Base-by-base conservation (phyloP, 768 basidiomycete species). In the Lentinula detonsa region DNA sequence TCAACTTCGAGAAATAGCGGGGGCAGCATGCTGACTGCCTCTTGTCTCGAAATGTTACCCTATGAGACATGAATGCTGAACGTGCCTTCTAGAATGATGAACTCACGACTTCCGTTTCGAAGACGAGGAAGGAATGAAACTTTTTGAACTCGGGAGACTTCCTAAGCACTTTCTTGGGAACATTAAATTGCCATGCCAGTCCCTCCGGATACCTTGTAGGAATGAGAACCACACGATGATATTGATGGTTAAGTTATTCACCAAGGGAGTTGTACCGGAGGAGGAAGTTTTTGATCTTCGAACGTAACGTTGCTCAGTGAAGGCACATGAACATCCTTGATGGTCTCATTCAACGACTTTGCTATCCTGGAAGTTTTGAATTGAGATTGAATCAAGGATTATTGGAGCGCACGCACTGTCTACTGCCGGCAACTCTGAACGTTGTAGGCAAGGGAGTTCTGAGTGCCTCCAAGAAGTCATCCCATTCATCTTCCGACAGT, bases 1-100 rank as follows among this genome's bases (percentile, higher is more conserved):
- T 92, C 80, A n/a, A 98, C 93, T 59, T 94, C 91, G 37, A 99
- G 83, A 66, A 98, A 87, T 2, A 99, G 82, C 0, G 97, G 96
- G 5, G 97, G 97, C n/a, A 99, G 78, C 97, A 99, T 99, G 71
- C 93, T 96, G 61, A 99, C 97, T 16, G 93, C 95, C 73, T 99
- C 97, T 72, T 98, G 95, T 21, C 97, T 79, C 10, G 94, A 96
- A 51, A 98, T 81, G 67, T 99, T 99, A 51, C 97, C 95, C 93
- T 95, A 65, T 4, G 39, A 0, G 2, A 3, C n/a, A 28, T 52
- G 11, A 39, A 5, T 9, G 21, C 33, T 53, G 37, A 7, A 53
- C 31, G 5, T 35, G n/a, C 28, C 16, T 15, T n/a, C 7, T 23
- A 18, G 21, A 55, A 35, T 13, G 13, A 7, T 5, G 16, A 31